phyloP scores from a whole-genome alignment of 345 rosid genomes.

The Aquilaria sinensis region DNA sequence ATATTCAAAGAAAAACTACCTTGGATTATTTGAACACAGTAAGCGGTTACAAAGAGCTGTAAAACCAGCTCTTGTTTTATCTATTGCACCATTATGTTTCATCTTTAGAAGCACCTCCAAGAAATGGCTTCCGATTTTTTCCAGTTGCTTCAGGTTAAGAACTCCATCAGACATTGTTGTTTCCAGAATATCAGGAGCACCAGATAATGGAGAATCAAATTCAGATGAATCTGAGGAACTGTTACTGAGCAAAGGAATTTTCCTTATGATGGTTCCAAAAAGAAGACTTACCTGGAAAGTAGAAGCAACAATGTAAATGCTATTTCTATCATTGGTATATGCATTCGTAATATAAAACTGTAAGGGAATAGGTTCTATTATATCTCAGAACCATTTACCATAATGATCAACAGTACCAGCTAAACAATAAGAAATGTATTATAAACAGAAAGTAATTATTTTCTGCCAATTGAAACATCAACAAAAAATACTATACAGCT shows the following conservation, averaged over 20 bases:
- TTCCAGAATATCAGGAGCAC: conserved; percentile 23
- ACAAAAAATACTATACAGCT: background rate
- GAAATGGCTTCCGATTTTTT: conserved; percentile 85
- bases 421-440: too few relatives aligned
- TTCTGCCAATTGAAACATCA: background rate
- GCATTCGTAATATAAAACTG: too few relatives aligned
- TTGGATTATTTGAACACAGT: conserved; percentile 85
- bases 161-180: conserved; percentile 29
- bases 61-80: conserved; percentile 97
- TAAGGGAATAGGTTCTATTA: too few relatives aligned
- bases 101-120: conserved; percentile 91
- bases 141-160: conserved; percentile 81
- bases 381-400: too few relatives aligned
- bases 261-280: conserved; percentile 79
- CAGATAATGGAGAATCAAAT: conserved; percentile 23
- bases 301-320: conserved; percentile 1
- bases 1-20: conserved; percentile 30
- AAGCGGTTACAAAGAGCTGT: conserved; percentile 94
- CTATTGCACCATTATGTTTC: conserved; percentile 99
- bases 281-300: conserved; percentile 87
- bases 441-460: too few relatives aligned
- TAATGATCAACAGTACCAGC: too few relatives aligned
- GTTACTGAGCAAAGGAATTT: conserved; percentile 71
- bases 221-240: conserved; percentile 33
- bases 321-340: too few relatives aligned